These are phyloP conservation scores for Thuja plicata DNA, from an alignment of 83 land plant species.

Conservation along the genomic window DNA sequence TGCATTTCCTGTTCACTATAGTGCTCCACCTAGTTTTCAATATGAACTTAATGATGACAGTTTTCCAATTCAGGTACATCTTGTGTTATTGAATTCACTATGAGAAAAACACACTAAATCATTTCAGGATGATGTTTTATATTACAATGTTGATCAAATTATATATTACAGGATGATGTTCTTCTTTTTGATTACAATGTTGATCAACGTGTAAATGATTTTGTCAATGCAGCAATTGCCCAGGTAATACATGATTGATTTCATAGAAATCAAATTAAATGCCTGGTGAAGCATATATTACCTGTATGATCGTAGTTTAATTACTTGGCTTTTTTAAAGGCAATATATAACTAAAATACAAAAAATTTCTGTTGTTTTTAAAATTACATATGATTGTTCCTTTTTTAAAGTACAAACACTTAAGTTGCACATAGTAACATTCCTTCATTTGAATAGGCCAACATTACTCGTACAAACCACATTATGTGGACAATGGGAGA, in stretches of 20 bases:
- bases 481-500: conserved; percentile 93
- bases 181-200: conserved; percentile 63
- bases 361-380: background rate
- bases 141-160: background rate
- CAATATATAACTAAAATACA: background rate
- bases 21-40: conserved; percentile 61
- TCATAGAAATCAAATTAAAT: background rate
- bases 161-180: conserved; percentile 52
- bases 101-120: background rate
- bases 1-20: conserved; percentile 63
- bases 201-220: conserved; percentile 55
- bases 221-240: conserved; percentile 50
- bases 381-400: background rate
- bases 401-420: background rate
- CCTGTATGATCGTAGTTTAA: background rate
- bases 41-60: conserved; percentile 57
- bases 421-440: conserved; percentile 2
- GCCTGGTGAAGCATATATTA: background rate
- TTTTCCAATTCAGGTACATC: conserved; percentile 57
- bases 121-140: conserved; percentile 38
- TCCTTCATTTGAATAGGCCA: conserved; percentile 40
- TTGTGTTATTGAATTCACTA: background rate
- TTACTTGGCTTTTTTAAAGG: background rate
- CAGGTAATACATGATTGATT: conserved; percentile 36
- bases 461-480: conserved; percentile 68